Conservation (phyloP, 805 yeast genomes). For the Hanseniaspora occidentalis region DNA sequence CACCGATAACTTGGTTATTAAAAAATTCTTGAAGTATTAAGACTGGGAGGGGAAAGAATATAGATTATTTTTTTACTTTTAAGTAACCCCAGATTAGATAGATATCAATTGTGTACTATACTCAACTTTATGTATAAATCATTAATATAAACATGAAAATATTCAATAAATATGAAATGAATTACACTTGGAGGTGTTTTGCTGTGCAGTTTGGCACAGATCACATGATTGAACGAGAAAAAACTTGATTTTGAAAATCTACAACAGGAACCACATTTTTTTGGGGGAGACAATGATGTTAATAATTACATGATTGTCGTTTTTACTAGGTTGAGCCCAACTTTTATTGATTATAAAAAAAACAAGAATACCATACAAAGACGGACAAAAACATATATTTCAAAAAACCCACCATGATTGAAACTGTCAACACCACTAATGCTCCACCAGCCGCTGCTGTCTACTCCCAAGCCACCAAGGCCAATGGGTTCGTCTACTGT, state of each 20-base stretch:
- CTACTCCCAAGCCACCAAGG: conserved; percentile 89
- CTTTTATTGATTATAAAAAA: background rate
- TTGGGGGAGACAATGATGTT: too few species aligned
- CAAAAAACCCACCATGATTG: conserved; percentile 9
- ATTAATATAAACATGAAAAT: too few species aligned
- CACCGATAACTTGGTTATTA: conserved; percentile 75
- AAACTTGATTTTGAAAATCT: too few species aligned
- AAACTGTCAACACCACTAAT: conserved; percentile 33
- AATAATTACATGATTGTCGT: background rate
- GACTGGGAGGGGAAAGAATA: background rate
- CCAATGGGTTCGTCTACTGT: conserved; percentile 59
- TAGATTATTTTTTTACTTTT: background rate
- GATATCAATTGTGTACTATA: too few species aligned
- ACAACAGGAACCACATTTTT: too few species aligned
- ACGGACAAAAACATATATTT: background rate
- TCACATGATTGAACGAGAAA: too few species aligned
- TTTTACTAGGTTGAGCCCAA: background rate
- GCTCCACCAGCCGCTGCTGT: conserved; percentile 98
- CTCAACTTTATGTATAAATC: too few species aligned
- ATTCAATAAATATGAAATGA: too few species aligned
- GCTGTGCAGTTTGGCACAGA: too few species aligned
- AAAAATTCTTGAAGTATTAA: conserved; percentile 48
- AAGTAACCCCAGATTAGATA: background rate
- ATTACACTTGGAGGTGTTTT: too few species aligned
- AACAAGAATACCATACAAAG: background rate